Percentiles rank a stretch among this genome's conserved stretches.
Conservation (phyloP, 208 protist species). For the Wallacemonas sp. region DNA sequence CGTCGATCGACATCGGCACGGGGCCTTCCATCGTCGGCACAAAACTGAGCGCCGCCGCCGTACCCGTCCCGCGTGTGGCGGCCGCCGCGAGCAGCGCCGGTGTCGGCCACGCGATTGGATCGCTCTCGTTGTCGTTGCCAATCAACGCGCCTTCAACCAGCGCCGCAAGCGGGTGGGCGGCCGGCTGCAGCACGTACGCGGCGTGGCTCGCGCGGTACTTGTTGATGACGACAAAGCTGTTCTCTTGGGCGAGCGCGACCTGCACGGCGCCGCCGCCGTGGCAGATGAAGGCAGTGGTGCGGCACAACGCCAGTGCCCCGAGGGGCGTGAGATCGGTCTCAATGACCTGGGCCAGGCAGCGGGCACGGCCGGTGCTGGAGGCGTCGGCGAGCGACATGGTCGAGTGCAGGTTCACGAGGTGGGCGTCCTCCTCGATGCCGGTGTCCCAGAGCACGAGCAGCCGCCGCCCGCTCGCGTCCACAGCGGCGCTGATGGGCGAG, state of each 20-base stretch:
- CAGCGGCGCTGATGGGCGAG: slow-evolving; percentile 53
- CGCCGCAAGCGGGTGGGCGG: neutral
- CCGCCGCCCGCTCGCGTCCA: slow-evolving; percentile 24
- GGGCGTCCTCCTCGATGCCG: slow-evolving; percentile 60
- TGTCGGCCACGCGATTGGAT: slow-evolving; percentile 9
- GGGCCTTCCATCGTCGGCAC: slow-evolving; percentile 8
- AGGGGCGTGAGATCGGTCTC: slow-evolving; percentile 26
- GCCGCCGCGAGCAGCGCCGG: neutral
- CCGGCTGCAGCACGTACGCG: slow-evolving; percentile 19
- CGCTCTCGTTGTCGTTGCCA: slow-evolving; percentile 19
- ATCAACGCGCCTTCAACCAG: slow-evolving; percentile 14
- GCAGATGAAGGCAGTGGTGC: slow-evolving; percentile 21
- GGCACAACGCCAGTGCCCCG: slow-evolving; percentile 17
- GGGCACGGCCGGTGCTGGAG: slow-evolving; percentile 3
- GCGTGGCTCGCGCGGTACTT: slow-evolving; percentile 10
- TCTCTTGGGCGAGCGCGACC: slow-evolving; percentile 8
- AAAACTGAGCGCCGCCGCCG: slow-evolving; percentile 11
- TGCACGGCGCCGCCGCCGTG: slow-evolving; percentile 14
- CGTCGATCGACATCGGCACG: neutral
- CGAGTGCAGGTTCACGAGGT: slow-evolving; percentile 51
- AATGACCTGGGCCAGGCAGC: slow-evolving; percentile 28
- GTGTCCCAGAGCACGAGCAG: slow-evolving; percentile 60
- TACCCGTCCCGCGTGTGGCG: neutral
- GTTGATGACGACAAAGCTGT: slow-evolving; percentile 11
- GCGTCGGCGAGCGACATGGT: slow-evolving; percentile 49